Base-by-base conservation (phyloP, 2,329 filamentous ascomycete species). In the Cladophialophora exuberans region DNA sequence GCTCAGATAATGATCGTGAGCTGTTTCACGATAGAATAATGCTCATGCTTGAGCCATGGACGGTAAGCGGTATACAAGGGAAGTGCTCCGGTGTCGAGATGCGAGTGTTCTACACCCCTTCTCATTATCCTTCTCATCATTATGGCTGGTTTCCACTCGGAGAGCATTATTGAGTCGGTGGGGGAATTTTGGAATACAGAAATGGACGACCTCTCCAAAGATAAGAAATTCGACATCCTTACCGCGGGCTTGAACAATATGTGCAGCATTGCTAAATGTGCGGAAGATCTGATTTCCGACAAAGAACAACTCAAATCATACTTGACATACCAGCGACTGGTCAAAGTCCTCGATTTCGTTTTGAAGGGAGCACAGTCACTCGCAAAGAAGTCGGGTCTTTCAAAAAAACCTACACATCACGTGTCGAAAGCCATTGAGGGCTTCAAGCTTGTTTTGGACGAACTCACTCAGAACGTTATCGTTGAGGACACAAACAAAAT, bases 81-180 rank as follows among this genome's bases (percentile, higher is more conserved):
- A 47, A 47, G 28, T 31, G 44, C 44, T 47, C n/a, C 44, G 44
- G n/a, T 22, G 44, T 47, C 44, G 26, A 47, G 44, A 47, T 47
- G 44, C 4, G 23, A 47, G 44, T 35, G 28, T 23, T 47, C 44
- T 47, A 15, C 28, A 33, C 17, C 44, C 20, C 20, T 45, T 45
- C 42, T 45, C 42, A 31, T 45, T 30, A 45, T 45, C 44, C 36
- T 41, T 41, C 36, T 41, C 36, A 22, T 41, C 18, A 41, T 41
- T 15, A 47, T 47, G 44, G 44, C 26, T 47, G 28, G 28, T 47
- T 47, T 28, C 44, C 18, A 6, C n/a, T 18, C 41, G 22, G 13
- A 47, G 17, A 31, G 18, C 44, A 47, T 35, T 15, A 47, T 47
- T 35, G 26, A 47, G 26, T 47, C 28, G 25, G 28, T 47, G 28